Evolutionary conservation across 352 stramenopile genomes (phyloP).

Genomic region (Thraustochytrium sp.): DNA sequence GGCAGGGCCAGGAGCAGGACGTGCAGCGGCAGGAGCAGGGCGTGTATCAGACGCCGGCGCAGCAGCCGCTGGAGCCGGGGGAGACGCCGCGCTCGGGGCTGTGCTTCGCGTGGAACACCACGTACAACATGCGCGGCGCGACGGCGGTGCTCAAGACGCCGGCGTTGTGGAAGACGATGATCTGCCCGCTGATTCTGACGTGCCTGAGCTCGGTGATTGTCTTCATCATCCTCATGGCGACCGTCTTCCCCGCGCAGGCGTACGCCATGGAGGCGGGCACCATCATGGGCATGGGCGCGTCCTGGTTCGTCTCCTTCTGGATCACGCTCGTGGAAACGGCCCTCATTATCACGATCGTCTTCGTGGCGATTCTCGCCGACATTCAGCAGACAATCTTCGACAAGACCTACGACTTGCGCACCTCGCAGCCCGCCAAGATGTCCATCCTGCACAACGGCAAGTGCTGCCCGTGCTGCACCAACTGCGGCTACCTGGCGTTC

Average conservation of each 20-base stretch:
- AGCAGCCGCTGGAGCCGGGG: not conserved
- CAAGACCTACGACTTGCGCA: conserved; percentile 18
- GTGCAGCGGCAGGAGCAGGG: not conserved
- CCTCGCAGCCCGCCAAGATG: not conserved
- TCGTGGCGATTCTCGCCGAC: not conserved
- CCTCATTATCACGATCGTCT: not conserved
- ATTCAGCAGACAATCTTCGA: conserved; percentile 26
- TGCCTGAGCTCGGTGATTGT: not conserved
- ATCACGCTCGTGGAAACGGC: not conserved
- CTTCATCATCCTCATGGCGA: conserved; percentile 14
- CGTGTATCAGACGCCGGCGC: not conserved
- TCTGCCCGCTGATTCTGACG: conserved; percentile 19
- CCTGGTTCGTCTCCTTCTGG: conserved; percentile 32
- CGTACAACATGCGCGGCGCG: not conserved
- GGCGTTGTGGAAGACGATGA: conserved; percentile 22
- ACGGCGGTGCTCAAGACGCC: not conserved
- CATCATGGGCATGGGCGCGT: not conserved
- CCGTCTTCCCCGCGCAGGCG: conserved; percentile 13
- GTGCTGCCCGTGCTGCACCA: not conserved
- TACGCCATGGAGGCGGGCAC: not conserved
- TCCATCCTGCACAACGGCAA: not conserved
- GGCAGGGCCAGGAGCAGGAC: not conserved
- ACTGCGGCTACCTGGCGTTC: not conserved
- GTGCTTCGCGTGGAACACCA: not conserved
- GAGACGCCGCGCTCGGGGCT: not conserved